phyloP scores from a whole-genome alignment of 345 rosid genomes.

The Toxicodendron radicans region DNA sequence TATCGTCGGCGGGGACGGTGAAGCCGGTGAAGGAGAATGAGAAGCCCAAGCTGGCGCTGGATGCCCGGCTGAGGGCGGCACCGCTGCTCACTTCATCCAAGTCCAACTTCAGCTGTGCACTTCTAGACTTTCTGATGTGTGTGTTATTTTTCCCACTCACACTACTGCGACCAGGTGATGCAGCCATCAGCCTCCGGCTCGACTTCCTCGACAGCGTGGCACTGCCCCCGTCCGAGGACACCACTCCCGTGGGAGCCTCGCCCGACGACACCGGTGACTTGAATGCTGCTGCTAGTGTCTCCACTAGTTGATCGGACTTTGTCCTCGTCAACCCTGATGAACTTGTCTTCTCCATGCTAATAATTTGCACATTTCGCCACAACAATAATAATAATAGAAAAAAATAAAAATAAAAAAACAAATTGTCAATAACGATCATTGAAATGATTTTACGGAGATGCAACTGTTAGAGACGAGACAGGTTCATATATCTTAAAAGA shows the following conservation, averaged over 20 bases:
- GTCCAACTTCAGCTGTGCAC: conserved; percentile 75
- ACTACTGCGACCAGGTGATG: conserved; percentile 65
- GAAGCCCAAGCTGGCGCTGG: conserved; percentile 89
- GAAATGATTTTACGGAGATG: no score
- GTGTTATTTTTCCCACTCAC: conserved; percentile 49
- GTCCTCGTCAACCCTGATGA: conserved; percentile 63
- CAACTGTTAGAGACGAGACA: no score
- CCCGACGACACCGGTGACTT: conserved; percentile 50
- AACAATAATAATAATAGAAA: background rate
- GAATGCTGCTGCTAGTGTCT: conserved; percentile 68
- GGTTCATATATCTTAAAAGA: background rate
- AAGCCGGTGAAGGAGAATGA: conserved; percentile 97
- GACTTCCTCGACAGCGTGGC: conserved; percentile 64
- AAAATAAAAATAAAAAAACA: background rate
- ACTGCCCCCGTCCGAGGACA: conserved; percentile 27
- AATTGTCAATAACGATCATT: no score
- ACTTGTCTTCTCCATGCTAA: conserved; percentile 51
- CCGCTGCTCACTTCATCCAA: conserved; percentile 80
- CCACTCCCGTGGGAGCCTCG: conserved; percentile 20
- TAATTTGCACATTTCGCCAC: background rate
- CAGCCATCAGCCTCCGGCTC: conserved; percentile 55
- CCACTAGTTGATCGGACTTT: conserved; percentile 77
- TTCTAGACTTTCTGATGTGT: conserved; percentile 84
- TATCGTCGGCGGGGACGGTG: conserved; percentile 77
- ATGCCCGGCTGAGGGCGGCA: conserved; percentile 90